Evolutionary conservation across 1,284 basidiomycete species (phyloP), one percentile per base, ranked within the genome.

Genomic region (Melanopsichium pennsylvanicum): DNA sequence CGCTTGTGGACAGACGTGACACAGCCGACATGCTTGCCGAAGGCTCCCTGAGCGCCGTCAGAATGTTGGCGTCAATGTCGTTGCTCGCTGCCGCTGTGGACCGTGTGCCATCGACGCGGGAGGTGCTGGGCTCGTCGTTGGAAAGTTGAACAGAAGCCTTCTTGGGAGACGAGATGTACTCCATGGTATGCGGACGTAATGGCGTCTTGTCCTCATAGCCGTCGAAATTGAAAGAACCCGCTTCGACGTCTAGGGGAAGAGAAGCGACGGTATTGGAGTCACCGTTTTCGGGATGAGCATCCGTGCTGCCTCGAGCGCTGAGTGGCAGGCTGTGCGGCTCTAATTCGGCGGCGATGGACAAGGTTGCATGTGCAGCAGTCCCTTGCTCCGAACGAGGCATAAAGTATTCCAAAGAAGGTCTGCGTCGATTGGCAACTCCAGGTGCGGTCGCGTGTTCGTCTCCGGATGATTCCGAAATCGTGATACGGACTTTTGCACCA

Each of bases 1-100:
- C 44, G 57, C 23, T 41, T 7, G 39, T 44, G 13, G 43, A 15
- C 26, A 46, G 25, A 5, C 54, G 54, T 13, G 52, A 41, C 1
- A 60, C 52, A 21, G 63, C 39, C n/a, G 63, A 61, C 63, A 67
- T 67, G 52, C 63, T 67, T 7, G 37, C 52, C 4, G 63, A 61
- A 38, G 63, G 56, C 26, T 44, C 32, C 9, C 63, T 18, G 22
- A 67, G 63, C 10, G 57, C 48, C 13, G 39, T 40, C n/a, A 67
- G 36, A 29, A 67, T 27, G 45, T 57, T 50, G 21, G 55, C 36
- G 34, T 58, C 55, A 27, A 58, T 52, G 18, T 26, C 35, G 33
- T 37, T 38, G 46, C 45, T 42, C 12, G 45, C 22, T 1, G 27
- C 35, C 10, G 35, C 42, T 31, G 21, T 33, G 7, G 37, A 36